Evolutionary conservation across 148 eudicot species (phyloP).

Genomic region (Selenicereus undatus): DNA sequence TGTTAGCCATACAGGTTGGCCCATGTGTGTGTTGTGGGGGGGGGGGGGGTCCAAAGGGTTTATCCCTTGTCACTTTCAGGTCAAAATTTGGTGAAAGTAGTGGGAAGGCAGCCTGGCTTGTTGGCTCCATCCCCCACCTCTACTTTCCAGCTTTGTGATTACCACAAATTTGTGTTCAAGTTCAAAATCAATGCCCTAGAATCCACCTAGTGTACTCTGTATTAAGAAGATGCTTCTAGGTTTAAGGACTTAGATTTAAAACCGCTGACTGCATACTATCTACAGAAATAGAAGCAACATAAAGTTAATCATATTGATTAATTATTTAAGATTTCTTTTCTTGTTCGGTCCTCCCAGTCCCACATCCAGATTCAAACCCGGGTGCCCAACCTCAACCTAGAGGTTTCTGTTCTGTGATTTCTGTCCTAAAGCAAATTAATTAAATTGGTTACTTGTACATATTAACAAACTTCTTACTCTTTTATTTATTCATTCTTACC

Average conservation of each 20-base stretch:
- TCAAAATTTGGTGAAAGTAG: neutral
- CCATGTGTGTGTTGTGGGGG: no score
- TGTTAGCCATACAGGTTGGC: neutral
- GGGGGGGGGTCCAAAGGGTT: neutral
- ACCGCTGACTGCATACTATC: no score
- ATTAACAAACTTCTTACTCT: neutral
- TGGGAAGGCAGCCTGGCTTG: conserved; percentile 10
- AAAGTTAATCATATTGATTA: no score
- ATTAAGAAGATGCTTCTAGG: no score
- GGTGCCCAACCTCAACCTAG: no score
- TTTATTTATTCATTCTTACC: neutral
- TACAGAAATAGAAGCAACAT: no score
- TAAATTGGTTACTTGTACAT: neutral
- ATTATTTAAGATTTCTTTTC: no score
- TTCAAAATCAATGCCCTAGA: no score
- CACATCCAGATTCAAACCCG: no score
- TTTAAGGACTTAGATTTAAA: no score
- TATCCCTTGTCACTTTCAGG: conserved; percentile 3
- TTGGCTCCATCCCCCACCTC: neutral
- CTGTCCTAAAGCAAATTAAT: neutral
- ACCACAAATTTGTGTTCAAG: neutral
- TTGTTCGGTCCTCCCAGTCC: no score
- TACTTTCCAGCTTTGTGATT: neutral
- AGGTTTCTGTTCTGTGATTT: neutral
- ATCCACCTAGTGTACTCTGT: no score